Percentiles rank a stretch among this genome's conserved stretches.
Conservation (phyloP, 73 alveolate species). For the Tetrahymena malaccensis region DNA sequence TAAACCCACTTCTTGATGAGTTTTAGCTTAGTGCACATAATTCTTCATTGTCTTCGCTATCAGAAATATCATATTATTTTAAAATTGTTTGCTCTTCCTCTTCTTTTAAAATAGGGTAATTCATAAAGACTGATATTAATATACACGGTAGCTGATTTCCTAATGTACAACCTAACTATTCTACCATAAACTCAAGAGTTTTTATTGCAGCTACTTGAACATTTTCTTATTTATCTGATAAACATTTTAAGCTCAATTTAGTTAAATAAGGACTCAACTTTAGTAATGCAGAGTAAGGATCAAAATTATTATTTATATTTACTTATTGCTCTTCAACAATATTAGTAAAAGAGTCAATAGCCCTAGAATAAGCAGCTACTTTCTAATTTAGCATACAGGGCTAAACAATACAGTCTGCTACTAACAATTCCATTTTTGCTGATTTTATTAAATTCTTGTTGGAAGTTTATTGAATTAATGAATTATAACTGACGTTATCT, state of each 20-base stretch:
- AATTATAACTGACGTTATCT: background rate
- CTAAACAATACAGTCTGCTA: background rate
- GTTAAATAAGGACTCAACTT: background rate
- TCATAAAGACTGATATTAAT: background rate
- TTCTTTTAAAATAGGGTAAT: background rate
- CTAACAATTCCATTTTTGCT: background rate
- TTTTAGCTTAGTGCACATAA: background rate
- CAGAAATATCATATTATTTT: background rate
- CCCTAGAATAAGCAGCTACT: background rate
- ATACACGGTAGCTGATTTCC: background rate
- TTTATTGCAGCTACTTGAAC: background rate
- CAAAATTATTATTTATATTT: background rate
- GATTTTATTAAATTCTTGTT: background rate
- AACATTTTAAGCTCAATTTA: background rate
- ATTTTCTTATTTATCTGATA: background rate
- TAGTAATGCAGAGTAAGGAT: background rate
- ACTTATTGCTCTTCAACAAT: background rate
- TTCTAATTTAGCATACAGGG: background rate
- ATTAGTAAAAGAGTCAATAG: background rate
- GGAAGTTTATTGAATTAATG: background rate
- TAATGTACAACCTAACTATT: background rate
- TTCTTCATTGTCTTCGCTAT: background rate
- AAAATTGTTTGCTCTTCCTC: background rate
- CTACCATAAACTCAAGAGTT: background rate
- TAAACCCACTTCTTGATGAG: background rate